Evolutionary conservation across 208 protist species (phyloP).

Genomic region (Wallacemonas sp.): DNA sequence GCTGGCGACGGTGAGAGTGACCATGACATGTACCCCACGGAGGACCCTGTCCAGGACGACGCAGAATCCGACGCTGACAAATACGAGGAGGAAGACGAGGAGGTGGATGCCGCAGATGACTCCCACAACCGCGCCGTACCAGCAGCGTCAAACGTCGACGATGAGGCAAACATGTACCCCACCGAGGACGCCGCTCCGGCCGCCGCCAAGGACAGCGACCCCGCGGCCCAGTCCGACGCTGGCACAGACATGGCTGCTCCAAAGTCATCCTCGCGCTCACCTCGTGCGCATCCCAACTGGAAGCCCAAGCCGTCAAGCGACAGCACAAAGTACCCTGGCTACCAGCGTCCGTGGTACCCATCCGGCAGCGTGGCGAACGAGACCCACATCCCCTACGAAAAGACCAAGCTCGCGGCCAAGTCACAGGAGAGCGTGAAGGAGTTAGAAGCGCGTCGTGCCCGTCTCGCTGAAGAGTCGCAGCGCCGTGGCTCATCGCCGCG

Average conservation of each 20-base stretch:
- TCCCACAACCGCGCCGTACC: not conserved
- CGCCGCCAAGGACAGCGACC: not conserved
- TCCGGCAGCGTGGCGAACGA: conserved; percentile 38
- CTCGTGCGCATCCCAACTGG: not conserved
- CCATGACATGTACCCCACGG: conserved; percentile 11
- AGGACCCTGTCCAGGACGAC: conserved; percentile 15
- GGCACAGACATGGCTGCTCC: conserved; percentile 5
- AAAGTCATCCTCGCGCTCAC: not conserved
- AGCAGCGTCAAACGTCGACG: not conserved
- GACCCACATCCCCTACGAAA: conserved; percentile 68
- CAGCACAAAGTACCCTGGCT: conserved; percentile 12
- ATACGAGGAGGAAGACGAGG: conserved; percentile 4
- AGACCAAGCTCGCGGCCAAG: conserved; percentile 54
- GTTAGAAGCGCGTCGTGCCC: conserved; percentile 53
- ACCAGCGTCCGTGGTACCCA: conserved; percentile 72
- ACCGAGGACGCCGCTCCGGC: not conserved
- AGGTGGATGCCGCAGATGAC: conserved; percentile 7
- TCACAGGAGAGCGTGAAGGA: conserved; percentile 64
- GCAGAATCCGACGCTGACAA: conserved; percentile 2
- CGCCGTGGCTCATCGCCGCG: conserved; percentile 36
- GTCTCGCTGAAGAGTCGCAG: conserved; percentile 48
- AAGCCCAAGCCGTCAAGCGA: conserved; percentile 12
- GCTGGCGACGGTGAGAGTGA: not conserved
- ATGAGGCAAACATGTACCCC: conserved; percentile 8
- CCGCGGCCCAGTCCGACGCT: conserved; percentile 1